These are phyloP conservation scores for Dactylellina leptospora DNA, from an alignment of 2,329 filamentous ascomycete species.

Conservation along the genomic window DNA sequence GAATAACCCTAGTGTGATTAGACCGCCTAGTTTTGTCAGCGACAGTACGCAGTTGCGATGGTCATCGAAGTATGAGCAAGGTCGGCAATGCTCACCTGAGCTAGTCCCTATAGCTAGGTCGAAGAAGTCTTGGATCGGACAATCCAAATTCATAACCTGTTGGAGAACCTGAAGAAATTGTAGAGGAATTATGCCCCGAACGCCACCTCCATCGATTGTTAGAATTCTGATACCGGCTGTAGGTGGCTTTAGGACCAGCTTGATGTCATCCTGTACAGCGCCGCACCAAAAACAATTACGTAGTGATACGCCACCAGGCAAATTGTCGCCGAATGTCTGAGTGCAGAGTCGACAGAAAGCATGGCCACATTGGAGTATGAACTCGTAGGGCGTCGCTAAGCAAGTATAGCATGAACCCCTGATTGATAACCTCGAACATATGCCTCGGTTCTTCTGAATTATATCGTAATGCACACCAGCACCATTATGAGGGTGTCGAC, in stretches of 20 bases:
- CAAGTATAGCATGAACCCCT: too few relatives aligned
- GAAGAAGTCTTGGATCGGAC: constrained; percentile 5
- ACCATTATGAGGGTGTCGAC: too few relatives aligned
- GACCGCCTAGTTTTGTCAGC: background rate
- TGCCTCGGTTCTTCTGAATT: too few relatives aligned
- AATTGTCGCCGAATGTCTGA: too few relatives aligned
- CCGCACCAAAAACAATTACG: too few relatives aligned
- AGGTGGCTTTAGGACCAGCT: constrained; percentile 7
- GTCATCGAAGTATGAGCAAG: background rate
- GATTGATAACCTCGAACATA: too few relatives aligned
- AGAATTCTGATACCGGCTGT: constrained; percentile 13
- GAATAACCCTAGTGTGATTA: background rate
- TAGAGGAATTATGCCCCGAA: constrained; percentile 14
- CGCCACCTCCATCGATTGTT: constrained; percentile 15
- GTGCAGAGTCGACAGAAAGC: too few relatives aligned
- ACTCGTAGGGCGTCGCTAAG: too few relatives aligned
- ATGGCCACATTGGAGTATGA: too few relatives aligned
- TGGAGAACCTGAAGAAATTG: constrained; percentile 3
- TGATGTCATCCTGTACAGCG: too few relatives aligned
- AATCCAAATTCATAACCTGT: background rate
- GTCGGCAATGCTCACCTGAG: constrained; percentile 12
- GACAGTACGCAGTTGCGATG: background rate
- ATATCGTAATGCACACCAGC: too few relatives aligned
- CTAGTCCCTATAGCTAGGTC: constrained; percentile 17
- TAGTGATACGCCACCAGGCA: too few relatives aligned